Conservation (phyloP, 108 stramenopile genomes). For the Nitzschia sp. region DNA sequence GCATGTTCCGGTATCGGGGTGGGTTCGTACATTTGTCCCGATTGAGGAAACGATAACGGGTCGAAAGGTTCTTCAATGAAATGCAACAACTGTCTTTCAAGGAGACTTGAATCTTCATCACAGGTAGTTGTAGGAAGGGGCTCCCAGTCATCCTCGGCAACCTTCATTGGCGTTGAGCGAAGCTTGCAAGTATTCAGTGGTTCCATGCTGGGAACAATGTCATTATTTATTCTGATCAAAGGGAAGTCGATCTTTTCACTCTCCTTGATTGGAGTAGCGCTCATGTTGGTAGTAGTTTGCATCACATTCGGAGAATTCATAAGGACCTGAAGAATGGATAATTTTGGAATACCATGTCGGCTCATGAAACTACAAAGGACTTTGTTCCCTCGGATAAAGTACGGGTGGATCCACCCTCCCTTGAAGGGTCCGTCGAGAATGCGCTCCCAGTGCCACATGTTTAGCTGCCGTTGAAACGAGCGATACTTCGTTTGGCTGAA, state of each 20-base stretch:
- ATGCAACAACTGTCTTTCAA: neutral
- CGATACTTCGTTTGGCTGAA: slow-evolving; percentile 79
- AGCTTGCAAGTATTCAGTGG: too few relatives aligned
- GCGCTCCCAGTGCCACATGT: slow-evolving; percentile 83
- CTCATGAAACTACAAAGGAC: slow-evolving; percentile 19
- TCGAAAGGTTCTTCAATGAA: neutral
- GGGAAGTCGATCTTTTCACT: neutral
- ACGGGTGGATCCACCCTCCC: slow-evolving; percentile 19
- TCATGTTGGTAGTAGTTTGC: neutral
- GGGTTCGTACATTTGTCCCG: too few relatives aligned
- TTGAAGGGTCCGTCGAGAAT: slow-evolving; percentile 37
- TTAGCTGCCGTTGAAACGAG: slow-evolving; percentile 76
- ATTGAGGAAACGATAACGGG: neutral
- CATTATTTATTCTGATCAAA: neutral
- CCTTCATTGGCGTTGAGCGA: neutral
- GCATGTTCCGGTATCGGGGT: slow-evolving; percentile 4
- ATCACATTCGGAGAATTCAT: neutral
- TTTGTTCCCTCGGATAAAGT: slow-evolving; percentile 18
- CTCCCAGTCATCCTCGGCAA: neutral
- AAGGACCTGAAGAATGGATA: neutral
- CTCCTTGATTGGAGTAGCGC: neutral
- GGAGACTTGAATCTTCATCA: neutral
- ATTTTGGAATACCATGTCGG: slow-evolving; percentile 8
- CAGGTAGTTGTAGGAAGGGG: neutral
- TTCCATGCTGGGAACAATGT: too few relatives aligned